phyloP scores from a whole-genome alignment of 768 basidiomycete species.

The Phaffia tasmanica region DNA sequence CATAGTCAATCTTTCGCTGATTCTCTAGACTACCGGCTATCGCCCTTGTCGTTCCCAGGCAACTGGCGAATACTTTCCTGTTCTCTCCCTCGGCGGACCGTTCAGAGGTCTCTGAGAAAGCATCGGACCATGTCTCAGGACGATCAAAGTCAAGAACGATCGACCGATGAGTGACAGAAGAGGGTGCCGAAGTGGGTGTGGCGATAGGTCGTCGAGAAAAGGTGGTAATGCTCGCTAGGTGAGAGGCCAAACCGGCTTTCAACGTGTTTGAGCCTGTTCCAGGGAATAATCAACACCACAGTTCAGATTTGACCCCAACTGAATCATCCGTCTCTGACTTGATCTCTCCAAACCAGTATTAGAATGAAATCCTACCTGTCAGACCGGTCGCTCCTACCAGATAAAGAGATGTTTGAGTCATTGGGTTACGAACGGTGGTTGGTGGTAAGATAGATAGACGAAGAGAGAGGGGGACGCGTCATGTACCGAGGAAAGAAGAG shows the following conservation, averaged over 20 bases:
- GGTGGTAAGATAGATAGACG: not conserved
- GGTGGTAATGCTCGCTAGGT: slow-evolving; percentile 30
- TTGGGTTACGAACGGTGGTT: not conserved
- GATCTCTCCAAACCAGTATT: not conserved
- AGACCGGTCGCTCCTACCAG: slow-evolving; percentile 36
- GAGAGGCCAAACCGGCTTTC: slow-evolving; percentile 27
- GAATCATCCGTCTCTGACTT: not conserved
- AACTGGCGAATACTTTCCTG: slow-evolving; percentile 28
- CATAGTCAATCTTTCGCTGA: slow-evolving; percentile 33
- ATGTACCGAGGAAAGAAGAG: not conserved
- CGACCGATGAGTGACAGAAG: slow-evolving; percentile 11
- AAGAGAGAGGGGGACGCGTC: not conserved
- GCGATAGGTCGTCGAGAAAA: slow-evolving; percentile 31
- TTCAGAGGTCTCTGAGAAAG: slow-evolving; percentile 12
- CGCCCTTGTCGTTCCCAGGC: slow-evolving; percentile 34
- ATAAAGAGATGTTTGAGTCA: slow-evolving; percentile 25
- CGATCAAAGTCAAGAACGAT: slow-evolving; percentile 23
- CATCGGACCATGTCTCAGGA: slow-evolving; percentile 12
- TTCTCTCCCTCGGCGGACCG: slow-evolving; percentile 22
- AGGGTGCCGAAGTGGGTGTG: slow-evolving; percentile 3
- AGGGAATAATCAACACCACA: not conserved
- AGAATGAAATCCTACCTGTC: slow-evolving; percentile 20
- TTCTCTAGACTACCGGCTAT: slow-evolving; percentile 31
- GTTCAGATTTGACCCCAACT: not conserved
- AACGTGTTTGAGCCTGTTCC: slow-evolving; percentile 29